Conservation (phyloP, 768 basidiomycete species). For the Gloeophyllum trabeum region DNA sequence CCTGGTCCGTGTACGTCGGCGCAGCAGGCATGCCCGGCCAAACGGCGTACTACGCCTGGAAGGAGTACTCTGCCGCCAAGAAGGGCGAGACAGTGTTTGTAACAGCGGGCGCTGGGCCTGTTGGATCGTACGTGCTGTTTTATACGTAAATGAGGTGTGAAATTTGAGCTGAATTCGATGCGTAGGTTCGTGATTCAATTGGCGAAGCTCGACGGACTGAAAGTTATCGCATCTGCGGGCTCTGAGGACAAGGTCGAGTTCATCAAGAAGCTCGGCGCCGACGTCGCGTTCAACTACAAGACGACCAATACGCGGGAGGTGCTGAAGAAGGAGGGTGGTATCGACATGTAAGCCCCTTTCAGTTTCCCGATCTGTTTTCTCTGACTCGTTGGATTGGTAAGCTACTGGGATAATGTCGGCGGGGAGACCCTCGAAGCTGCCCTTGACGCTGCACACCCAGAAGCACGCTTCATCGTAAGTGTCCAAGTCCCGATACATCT, state of each 20-base stretch:
- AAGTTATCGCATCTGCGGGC: conserved; percentile 64
- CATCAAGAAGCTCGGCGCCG: conserved; percentile 48
- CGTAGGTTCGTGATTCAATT: conserved; percentile 25
- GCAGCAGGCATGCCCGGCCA: conserved; percentile 33
- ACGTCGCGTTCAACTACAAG: conserved; percentile 71
- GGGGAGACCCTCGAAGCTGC: conserved; percentile 18
- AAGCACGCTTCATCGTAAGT: conserved; percentile 15
- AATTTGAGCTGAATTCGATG: too few relatives aligned
- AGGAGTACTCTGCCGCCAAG: conserved; percentile 26
- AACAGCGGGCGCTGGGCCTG: conserved; percentile 33
- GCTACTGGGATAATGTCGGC: conserved; percentile 23
- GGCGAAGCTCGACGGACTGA: conserved; percentile 31
- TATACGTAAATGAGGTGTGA: too few relatives aligned
- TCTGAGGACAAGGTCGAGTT: conserved; percentile 64
- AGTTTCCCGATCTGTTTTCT: not conserved
- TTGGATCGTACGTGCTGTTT: conserved; percentile 48
- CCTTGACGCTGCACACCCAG: conserved; percentile 6
- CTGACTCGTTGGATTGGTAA: conserved; percentile 2
- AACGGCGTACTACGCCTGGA: conserved; percentile 29
- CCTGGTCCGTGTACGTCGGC: conserved; percentile 38
- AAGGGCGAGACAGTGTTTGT: conserved; percentile 42
- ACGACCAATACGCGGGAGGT: conserved; percentile 38
- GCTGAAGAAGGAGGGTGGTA: conserved; percentile 42
- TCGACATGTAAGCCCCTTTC: conserved; percentile 30
- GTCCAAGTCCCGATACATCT: too few relatives aligned